Evolutionary conservation across 2,329 filamentous ascomycete genomes (phyloP), one percentile per base, ranked within the genome.

Genomic region (Samsoniella hepiali): DNA sequence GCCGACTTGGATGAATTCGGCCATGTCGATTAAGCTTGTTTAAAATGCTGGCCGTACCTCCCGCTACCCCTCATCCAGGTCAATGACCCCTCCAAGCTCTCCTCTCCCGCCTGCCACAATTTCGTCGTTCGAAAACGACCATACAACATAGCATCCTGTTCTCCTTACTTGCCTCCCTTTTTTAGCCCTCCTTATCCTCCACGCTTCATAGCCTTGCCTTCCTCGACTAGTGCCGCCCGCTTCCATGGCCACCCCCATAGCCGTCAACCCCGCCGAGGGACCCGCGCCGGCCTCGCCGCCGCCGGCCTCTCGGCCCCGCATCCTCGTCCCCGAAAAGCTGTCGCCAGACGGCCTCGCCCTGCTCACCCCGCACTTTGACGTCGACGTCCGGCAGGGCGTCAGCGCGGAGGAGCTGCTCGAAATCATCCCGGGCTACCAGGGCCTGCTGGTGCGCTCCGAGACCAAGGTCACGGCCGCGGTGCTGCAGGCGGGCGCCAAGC

Each of bases 261-360:
- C 56, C 29, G 10, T 51, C 27, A 22, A 42, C 50, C 47, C 42
- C 36, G 36, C 56, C 49, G 42, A 7, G 29, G 29, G 29, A 15
- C 11, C 50, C 40, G 22, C 22, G 22, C 22, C 22, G 22, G 22
- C 50, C 50, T 70, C 69, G 54, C 47, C 66, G 50, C 50, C 51
- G 9, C 22, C 63, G 67, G 38, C 53, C 64, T 32, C 63, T 38
- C 71, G 72, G 56, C 74, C 75, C 53, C 77, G 78, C 53, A 84
- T 93, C 66, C 84, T 95, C 34, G 89, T 93, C 47, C 88, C 91
- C 1, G 91, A 94, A 72, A 93, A 92, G 73, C 83, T 94, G 51
- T 93, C 90, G 1, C 80, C 86, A n/a, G 91, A 94, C 73, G 91
- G 91, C 11, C 80, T 94, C 22, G 84, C 87, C 22, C 78, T 93